Evolutionary conservation across 805 yeast species (phyloP).

Genomic region (Kuraishia capsulata): DNA sequence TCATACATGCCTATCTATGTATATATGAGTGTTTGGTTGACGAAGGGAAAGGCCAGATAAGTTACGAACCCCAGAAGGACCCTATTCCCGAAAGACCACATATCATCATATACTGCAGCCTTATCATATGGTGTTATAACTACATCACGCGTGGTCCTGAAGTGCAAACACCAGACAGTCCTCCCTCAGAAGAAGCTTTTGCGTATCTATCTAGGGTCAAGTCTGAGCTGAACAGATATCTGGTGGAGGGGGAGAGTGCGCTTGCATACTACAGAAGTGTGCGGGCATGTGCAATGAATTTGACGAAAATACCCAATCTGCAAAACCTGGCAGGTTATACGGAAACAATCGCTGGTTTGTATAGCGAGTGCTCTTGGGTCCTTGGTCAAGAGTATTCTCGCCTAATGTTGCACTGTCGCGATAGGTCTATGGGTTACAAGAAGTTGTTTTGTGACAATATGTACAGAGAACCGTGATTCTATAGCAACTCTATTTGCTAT

Average conservation of each 20-base stretch:
- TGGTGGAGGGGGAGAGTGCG: conserved; percentile 15
- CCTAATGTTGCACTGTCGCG: conserved; percentile 39
- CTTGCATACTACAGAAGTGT: conserved; percentile 22
- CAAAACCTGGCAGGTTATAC: conserved; percentile 47
- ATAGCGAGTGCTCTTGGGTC: conserved; percentile 38
- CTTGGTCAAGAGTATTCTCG: conserved; percentile 44
- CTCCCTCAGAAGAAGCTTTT: conserved; percentile 36
- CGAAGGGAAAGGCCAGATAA: conserved; percentile 16
- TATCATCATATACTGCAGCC: conserved; percentile 24
- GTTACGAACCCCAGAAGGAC: conserved; percentile 25
- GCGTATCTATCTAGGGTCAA: conserved; percentile 35
- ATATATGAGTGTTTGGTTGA: conserved; percentile 47
- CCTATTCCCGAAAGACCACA: conserved; percentile 23
- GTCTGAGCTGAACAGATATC: conserved; percentile 20
- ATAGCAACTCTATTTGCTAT: no score
- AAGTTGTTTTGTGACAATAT: conserved; percentile 37
- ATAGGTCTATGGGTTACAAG: conserved; percentile 41
- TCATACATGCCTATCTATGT: conserved; percentile 46
- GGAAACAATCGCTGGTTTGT: conserved; percentile 25
- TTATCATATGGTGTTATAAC: conserved; percentile 39
- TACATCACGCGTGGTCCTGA: conserved; percentile 42
- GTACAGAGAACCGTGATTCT: conserved; percentile 19
- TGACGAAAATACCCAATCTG: conserved; percentile 27
- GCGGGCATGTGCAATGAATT: conserved; percentile 22
- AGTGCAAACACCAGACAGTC: not conserved